Percentiles rank a stretch among this genome's conserved stretches.
phyloP scores from a whole-genome alignment of 805 yeast genomes.

The Ogataea sp. region DNA sequence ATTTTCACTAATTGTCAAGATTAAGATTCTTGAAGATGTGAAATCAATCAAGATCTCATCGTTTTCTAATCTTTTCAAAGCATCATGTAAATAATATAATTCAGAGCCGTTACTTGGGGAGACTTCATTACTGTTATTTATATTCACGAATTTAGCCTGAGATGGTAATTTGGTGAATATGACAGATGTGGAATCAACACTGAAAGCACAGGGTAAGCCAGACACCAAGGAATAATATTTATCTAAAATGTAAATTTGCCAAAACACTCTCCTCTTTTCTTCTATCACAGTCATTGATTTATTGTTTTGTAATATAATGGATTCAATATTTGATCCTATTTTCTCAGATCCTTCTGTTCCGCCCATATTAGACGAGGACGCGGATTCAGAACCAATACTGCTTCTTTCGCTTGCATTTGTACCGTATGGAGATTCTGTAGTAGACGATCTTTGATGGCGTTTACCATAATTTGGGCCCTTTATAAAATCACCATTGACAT shows the following conservation, averaged over 20 bases:
- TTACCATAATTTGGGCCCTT: no score
- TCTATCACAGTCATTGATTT: slow-evolving; percentile 17
- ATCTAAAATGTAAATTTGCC: slow-evolving; percentile 23
- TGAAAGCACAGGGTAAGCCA: slow-evolving; percentile 22
- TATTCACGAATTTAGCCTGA: neutral
- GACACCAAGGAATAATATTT: slow-evolving; percentile 24
- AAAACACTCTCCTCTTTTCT: slow-evolving; percentile 22
- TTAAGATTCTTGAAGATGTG: slow-evolving; percentile 17
- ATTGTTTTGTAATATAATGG: slow-evolving; percentile 12
- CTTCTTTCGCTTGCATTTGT: neutral
- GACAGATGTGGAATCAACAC: slow-evolving; percentile 17
- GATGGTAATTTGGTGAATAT: slow-evolving; percentile 22
- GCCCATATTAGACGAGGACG: no score
- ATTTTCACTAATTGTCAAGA: slow-evolving; percentile 23
- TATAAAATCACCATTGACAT: neutral
- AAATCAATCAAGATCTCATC: slow-evolving; percentile 21
- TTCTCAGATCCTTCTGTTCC: no score
- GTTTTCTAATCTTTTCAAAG: slow-evolving; percentile 19
- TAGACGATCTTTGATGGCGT: no score
- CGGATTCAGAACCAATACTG: slow-evolving; percentile 11
- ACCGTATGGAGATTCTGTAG: neutral
- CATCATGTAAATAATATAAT: slow-evolving; percentile 20
- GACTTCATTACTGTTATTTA: slow-evolving; percentile 2
- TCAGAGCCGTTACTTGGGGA: slow-evolving; percentile 2
- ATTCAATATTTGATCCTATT: no score